These are phyloP conservation scores for Clavispora vitiphila DNA, from an alignment of 805 yeast genomes.

Conservation along the genomic window DNA sequence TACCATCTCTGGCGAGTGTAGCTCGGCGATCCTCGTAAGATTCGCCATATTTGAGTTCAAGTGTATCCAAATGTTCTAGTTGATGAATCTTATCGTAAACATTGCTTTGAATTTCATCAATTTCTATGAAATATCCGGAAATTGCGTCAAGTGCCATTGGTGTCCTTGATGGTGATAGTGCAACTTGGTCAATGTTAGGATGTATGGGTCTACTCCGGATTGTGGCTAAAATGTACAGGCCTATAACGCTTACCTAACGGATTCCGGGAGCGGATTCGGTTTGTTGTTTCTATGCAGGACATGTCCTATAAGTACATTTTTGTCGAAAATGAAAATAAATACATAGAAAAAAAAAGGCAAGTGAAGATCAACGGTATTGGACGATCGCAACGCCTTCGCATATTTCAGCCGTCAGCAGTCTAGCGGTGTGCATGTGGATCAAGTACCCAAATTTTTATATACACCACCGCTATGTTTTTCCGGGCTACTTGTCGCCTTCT, in stretches of 20 bases:
- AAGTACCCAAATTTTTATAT: too few species aligned
- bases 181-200: not conserved
- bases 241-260: too few species aligned
- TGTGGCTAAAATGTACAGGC: not conserved
- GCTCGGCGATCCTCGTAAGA: constrained; percentile 15
- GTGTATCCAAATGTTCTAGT: constrained; percentile 7
- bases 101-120: constrained; percentile 20
- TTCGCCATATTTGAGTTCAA: not conserved
- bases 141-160: not conserved
- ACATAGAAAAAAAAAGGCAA: too few species aligned
- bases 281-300: too few species aligned
- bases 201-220: not conserved
- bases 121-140: constrained; percentile 4
- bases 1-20: constrained; percentile 15
- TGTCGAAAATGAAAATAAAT: too few species aligned
- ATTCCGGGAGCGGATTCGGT: not conserved
- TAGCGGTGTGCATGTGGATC: too few species aligned
- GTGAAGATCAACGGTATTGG: too few species aligned
- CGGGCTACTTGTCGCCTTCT: too few species aligned
- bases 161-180: not conserved
- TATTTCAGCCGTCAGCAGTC: too few species aligned
- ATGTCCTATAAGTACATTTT: too few species aligned
- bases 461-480: too few species aligned
- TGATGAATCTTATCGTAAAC: constrained; percentile 16
- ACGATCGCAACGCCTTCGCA: too few species aligned